phyloP scores from a whole-genome alignment of 768 basidiomycete species.

The Russula olivacea region DNA sequence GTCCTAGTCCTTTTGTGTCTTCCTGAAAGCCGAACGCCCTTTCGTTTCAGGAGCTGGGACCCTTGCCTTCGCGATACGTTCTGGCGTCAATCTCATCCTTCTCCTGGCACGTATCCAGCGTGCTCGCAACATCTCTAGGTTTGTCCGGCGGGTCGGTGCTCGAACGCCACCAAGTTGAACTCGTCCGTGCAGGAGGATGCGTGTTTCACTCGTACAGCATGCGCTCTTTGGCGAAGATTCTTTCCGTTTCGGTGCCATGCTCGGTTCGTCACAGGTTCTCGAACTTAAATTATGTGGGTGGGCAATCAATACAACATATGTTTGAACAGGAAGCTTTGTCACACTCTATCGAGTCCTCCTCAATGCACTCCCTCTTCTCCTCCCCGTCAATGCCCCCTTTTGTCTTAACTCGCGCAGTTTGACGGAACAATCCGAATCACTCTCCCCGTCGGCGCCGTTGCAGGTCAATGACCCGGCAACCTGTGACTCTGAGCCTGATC shows the following conservation, averaged over 20 bases:
- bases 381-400: constrained; percentile 36
- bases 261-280: constrained; percentile 43
- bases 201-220: constrained; percentile 64
- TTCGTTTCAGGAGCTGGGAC: constrained; percentile 62
- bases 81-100: constrained; percentile 76
- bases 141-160: too few relatives aligned
- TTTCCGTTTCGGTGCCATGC: constrained; percentile 80
- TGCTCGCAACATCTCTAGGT: constrained; percentile 39
- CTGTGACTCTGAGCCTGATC: constrained; percentile 23
- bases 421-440: constrained; percentile 4
- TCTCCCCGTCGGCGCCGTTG: background rate
- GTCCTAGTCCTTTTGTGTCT: constrained; percentile 30
- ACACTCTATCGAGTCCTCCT: constrained; percentile 73
- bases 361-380: constrained; percentile 67
- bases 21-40: too few relatives aligned
- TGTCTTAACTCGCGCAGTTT: constrained; percentile 16
- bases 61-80: constrained; percentile 76
- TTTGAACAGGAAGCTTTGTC: constrained; percentile 60
- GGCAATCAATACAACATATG: too few relatives aligned
- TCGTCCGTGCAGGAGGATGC: constrained; percentile 45
- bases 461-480: constrained; percentile 17
- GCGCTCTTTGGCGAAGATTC: constrained; percentile 83
- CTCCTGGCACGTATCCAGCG: constrained; percentile 66
- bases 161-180: background rate
- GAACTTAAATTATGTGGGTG: too few relatives aligned